Base-by-base conservation (phyloP, 495 filamentous ascomycete genomes). In the Massariosphaeria phaeospora region DNA sequence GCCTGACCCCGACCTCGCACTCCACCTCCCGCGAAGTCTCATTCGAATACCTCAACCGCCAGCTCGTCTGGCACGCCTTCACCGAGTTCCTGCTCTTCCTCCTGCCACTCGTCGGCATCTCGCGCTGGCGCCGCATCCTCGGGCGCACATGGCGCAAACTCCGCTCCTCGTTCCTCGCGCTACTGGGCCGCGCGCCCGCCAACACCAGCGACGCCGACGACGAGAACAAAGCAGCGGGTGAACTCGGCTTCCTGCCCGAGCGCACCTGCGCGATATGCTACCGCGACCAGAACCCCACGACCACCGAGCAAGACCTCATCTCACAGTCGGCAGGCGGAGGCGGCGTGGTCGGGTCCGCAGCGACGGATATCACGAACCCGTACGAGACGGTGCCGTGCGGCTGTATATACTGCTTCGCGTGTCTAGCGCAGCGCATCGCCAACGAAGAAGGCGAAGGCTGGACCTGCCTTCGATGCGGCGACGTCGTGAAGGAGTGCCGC, bases 221-320 rank as follows among this genome's bases (percentile, higher is more conserved):
- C 44, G 64, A 67, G 9, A 41, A 29, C 1, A 76, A 79, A 54
- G 81, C 78, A 51, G 69, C 69, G 29, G 91, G 91, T 25, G 88
- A 95, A 61, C 80, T 89, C 39, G 75, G 79, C 0, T 95, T 91
- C 69, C 76, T 98, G 27, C 93, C 91, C 0, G 90, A 97, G 64
- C 75, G 93, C 38, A 97, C 91, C 1, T 98, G 93, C 68, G 94
- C 90, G n/a, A 96, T 98, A 50, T 98, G 93, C 71, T 96, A 96
- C 66, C 81, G 88, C 50, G 89, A 94, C 59, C 88, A 93, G 62
- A 96, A 94, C 61, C 82, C 85, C 0, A 67, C 73, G 23, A 42
- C 44, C 3, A 68, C 53, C 61, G 89, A 91, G 66, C 79, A 71
- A 17, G 86, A 91, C 48, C 70, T 86, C 3, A 68, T 91, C 39